Evolutionary conservation across 192 early-diverging fungal species (phyloP).

Genomic region (Cladochytrium replicatum): DNA sequence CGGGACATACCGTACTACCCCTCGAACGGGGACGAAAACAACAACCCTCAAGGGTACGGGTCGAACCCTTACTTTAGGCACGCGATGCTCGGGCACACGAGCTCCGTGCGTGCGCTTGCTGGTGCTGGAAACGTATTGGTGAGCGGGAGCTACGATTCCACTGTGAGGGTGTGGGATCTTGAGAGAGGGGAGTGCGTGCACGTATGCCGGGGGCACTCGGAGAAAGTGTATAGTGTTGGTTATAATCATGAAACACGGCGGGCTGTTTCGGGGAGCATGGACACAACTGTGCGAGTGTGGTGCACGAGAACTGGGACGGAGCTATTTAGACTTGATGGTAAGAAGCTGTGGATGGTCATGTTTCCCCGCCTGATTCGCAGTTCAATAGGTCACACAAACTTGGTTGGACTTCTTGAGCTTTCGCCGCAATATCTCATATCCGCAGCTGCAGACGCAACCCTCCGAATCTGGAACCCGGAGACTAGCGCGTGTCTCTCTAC

Average conservation of each 20-base stretch:
- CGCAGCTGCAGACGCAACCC: conserved; percentile 87
- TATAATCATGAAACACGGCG: conserved; percentile 70
- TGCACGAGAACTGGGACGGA: conserved; percentile 71
- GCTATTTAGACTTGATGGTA: conserved; percentile 63
- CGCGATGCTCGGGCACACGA: conserved; percentile 73
- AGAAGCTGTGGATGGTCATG: not conserved
- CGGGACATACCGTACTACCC: conserved; percentile 40
- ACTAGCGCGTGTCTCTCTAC: conserved; percentile 52
- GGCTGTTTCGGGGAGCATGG: conserved; percentile 91
- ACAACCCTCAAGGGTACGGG: conserved; percentile 1
- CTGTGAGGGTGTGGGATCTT: conserved; percentile 88
- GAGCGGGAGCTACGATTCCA: conserved; percentile 85
- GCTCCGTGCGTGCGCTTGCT: conserved; percentile 89
- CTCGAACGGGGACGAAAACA: not conserved
- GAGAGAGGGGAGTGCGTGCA: conserved; percentile 57
- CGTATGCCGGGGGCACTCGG: conserved; percentile 71
- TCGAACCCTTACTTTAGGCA: conserved; percentile 76
- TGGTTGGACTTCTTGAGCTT: conserved; percentile 88
- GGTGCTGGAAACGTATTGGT: conserved; percentile 77
- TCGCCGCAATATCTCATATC: conserved; percentile 79
- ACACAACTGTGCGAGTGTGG: conserved; percentile 89
- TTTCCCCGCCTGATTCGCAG: not conserved
- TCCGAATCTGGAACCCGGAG: conserved; percentile 83
- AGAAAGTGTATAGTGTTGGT: conserved; percentile 94
- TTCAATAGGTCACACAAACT: conserved; percentile 71